A percentile compares a stretch with the other conserved stretches of the same genome.
phyloP scores from a whole-genome alignment of 345 rosid species.

The Eucalyptus caleyi region DNA sequence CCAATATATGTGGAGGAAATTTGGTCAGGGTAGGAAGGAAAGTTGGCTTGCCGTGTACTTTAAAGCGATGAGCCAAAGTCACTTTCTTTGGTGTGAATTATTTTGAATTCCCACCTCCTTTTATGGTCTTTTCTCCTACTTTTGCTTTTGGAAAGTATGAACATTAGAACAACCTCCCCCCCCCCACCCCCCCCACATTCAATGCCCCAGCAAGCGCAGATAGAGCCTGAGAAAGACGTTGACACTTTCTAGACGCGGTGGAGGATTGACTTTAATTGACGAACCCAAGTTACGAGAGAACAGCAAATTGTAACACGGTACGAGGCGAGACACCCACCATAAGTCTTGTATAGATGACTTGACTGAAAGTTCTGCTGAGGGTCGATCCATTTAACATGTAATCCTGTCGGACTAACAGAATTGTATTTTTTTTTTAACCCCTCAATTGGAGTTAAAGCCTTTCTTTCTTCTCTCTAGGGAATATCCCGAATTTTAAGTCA shows the following conservation, averaged over 20 bases:
- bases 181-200: background rate
- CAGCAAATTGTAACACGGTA: background rate
- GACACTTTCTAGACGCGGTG: background rate
- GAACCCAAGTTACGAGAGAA: background rate
- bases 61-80: background rate
- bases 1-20: background rate
- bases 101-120: background rate
- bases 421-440: no score
- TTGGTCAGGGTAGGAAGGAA: background rate
- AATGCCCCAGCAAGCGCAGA: background rate
- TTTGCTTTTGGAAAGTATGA: background rate
- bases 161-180: background rate
- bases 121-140: background rate
- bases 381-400: no score
- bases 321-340: background rate
- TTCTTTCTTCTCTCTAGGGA: no score
- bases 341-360: background rate
- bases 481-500: rapidly evolving
- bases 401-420: rapidly evolving
- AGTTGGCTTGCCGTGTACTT: background rate
- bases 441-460: no score
- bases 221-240: background rate
- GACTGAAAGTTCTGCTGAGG: background rate
- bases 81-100: background rate
- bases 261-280: background rate